These are phyloP conservation scores for Daphne laureola DNA, from an alignment of 441 rosid genomes.

Conservation along the genomic window DNA sequence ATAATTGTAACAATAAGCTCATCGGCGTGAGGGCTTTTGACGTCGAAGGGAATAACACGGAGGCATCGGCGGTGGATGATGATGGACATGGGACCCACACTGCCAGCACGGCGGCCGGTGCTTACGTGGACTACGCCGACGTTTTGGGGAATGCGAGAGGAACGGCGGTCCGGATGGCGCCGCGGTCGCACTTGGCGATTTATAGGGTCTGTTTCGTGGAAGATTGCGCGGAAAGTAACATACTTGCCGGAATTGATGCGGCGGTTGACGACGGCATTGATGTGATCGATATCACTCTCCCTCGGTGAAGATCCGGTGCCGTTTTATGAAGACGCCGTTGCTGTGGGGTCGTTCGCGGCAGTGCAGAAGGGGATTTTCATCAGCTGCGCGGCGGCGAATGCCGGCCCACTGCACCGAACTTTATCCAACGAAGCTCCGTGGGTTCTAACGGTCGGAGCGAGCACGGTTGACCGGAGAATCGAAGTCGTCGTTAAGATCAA, in stretches of 20 bases:
- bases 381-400: constrained; percentile 37
- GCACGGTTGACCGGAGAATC: constrained; percentile 32
- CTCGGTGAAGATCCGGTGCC: constrained; percentile 19
- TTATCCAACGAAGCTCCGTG: constrained; percentile 46
- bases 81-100: constrained; percentile 43
- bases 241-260: constrained; percentile 24
- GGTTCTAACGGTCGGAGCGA: constrained; percentile 50
- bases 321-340: constrained; percentile 22
- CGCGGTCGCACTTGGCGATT: constrained; percentile 38
- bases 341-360: constrained; percentile 34
- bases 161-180: constrained; percentile 36
- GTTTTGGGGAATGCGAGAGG: constrained; percentile 29
- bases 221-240: constrained; percentile 18
- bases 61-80: constrained; percentile 19
- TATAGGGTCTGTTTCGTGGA: constrained; percentile 31
- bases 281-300: constrained; percentile 22
- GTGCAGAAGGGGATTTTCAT: constrained; percentile 38
- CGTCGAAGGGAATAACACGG: neutral
- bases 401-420: constrained; percentile 27
- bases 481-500: constrained; percentile 31
- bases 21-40: constrained; percentile 35
- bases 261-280: constrained; percentile 29
- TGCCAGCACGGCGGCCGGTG: constrained; percentile 36
- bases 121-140: constrained; percentile 20
- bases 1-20: constrained; percentile 42